phyloP scores from a whole-genome alignment of 345 rosid species.

The Murraya paniculata region DNA sequence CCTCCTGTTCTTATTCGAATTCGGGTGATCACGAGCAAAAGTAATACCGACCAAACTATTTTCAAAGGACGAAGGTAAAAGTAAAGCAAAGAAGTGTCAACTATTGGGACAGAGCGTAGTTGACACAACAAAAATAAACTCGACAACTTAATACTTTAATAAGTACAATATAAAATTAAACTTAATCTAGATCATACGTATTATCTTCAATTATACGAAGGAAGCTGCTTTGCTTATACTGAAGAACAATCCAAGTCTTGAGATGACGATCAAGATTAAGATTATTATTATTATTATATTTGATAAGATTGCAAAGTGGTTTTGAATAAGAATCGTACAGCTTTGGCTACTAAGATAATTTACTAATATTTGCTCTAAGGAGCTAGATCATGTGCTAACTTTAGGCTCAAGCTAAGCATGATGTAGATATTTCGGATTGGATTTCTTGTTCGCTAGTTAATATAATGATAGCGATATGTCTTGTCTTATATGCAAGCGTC shows the following conservation, averaged over 20 bases:
- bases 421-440: not conserved
- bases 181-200: too few relatives aligned
- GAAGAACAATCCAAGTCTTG: not conserved
- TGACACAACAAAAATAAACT: too few relatives aligned
- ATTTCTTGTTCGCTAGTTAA: not conserved
- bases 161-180: not conserved
- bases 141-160: not conserved
- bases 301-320: slow-evolving; percentile 3
- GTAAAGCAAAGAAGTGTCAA: too few relatives aligned
- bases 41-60: too few relatives aligned
- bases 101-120: too few relatives aligned
- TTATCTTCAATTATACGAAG: not conserved
- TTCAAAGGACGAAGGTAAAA: too few relatives aligned
- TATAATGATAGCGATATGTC: not conserved
- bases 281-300: not conserved
- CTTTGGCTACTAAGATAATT: not conserved
- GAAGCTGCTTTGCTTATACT: not conserved
- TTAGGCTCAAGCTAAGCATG: not conserved
- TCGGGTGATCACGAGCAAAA: too few relatives aligned
- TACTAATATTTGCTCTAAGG: not conserved
- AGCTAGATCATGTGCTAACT: not conserved
- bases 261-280: not conserved
- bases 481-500: not conserved
- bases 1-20: too few relatives aligned
- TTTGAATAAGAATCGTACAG: not conserved